Conservation (phyloP, 73 alveolate species). For the Paramecium biaurelia region DNA sequence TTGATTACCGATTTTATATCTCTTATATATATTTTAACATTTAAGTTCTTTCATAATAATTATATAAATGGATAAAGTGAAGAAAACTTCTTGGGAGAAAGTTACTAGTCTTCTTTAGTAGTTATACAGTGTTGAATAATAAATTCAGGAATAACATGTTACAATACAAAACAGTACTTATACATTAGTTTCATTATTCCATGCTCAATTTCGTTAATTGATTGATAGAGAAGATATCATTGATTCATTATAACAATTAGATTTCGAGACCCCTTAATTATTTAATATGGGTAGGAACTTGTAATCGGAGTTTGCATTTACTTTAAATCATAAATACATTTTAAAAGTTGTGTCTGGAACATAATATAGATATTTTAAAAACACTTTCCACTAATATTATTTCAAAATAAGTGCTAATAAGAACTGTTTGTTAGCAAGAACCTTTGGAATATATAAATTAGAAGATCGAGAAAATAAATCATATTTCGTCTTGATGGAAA, state of each 20-base stretch:
- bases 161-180: neutral
- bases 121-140: neutral
- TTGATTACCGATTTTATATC: neutral
- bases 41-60: neutral
- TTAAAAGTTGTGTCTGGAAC: neutral
- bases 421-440: neutral
- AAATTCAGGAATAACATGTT: neutral
- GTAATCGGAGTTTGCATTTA: neutral
- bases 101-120: neutral
- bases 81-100: neutral
- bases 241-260: neutral
- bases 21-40: neutral
- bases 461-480: neutral
- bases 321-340: neutral
- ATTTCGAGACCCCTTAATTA: neutral
- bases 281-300: conserved; percentile 12
- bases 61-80: neutral
- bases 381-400: neutral
- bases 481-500: conserved; percentile 14
- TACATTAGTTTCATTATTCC: neutral
- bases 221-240: neutral
- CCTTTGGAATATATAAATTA: conserved; percentile 2
- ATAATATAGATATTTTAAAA: neutral
- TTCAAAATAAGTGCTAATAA: neutral
- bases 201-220: neutral